Evolutionary conservation across 108 stramenopile species (phyloP), one percentile per base, ranked within the genome.

Genomic region (Conticribra weissflogii): DNA sequence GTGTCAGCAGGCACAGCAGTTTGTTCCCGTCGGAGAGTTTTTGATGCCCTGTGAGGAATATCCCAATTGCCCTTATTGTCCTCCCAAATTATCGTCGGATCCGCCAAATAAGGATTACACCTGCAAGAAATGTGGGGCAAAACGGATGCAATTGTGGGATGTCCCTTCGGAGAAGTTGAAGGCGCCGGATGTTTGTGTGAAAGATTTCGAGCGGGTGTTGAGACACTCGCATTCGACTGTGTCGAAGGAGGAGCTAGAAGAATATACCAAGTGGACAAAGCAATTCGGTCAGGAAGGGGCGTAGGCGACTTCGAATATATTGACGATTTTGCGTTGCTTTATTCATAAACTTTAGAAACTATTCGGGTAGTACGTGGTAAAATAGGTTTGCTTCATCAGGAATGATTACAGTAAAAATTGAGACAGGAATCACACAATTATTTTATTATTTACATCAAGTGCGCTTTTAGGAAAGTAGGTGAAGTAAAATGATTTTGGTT

Each of bases 201-300:
- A 77, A 17, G 92, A 96, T 72, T 96, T 96, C 78, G 75, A 91
- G 68, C 78, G 58, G 49, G 92, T 89, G 15, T 82, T 96, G 79
- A 76, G 64, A 49, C 87, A 92, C 74, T 87, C 90, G 22, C 23
- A 50, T 67, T 83, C 82, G 2, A 87, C 97, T 3, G 99, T 99
- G 2, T 94, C 95, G 17, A 59, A 79, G 30, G 96, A 97, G 14
- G 99, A 99, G 77, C 86, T 99, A 41, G 68, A 89, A 41, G 83
- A 88, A 22, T 99, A 97, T 74, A 66, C 76, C 7, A 90, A 98
- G 55, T 99, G 98, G 99, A 98, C 99, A 18, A 84, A 84, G 36
- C 79, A 96, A 63, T 99, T 98, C 91, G 99, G 98, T 12, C 96
- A 98, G 78, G 97, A 98, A 58, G 98, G 98, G 48, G 95, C 89